A percentile compares a stretch with the other conserved stretches of the same genome.
phyloP scores from a whole-genome alignment of 1,284 basidiomycete genomes.

The Leccinum solheimii region DNA sequence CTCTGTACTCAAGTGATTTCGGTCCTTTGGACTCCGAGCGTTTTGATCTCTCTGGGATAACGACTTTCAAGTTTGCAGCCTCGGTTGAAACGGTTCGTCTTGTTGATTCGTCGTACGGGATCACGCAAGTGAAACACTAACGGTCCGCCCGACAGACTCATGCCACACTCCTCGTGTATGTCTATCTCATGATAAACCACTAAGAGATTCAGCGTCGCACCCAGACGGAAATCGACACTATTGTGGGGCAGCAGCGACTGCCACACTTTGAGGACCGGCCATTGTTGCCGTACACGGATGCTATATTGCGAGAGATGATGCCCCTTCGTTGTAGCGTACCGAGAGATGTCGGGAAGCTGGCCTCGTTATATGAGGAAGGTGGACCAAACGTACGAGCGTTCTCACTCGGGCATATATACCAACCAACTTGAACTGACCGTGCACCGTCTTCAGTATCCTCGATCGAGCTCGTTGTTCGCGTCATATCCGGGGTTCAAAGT shows the following conservation, averaged over 20 bases:
- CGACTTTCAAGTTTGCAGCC: constrained; percentile 8
- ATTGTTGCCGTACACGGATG: not conserved
- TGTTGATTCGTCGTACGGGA: not conserved
- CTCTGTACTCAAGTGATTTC: constrained; percentile 19
- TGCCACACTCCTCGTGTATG: constrained; percentile 23
- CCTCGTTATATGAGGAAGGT: no score
- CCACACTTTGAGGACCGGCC: not conserved
- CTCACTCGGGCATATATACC: no score
- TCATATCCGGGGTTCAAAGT: not conserved
- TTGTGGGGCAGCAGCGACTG: not conserved
- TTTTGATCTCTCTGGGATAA: not conserved
- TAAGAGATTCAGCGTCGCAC: not conserved
- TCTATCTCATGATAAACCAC: constrained; percentile 11
- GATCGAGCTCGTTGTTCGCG: not conserved
- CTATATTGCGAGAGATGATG: not conserved
- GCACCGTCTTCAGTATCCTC: no score
- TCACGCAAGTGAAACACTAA: not conserved
- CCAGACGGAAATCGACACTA: not conserved
- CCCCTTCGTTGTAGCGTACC: no score
- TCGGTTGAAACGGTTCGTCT: constrained; percentile 23
- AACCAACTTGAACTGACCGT: no score
- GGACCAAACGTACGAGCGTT: no score
- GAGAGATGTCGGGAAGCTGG: no score
- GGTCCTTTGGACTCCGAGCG: not conserved
- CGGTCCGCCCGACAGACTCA: constrained; percentile 10